These are phyloP conservation scores for Bassia scoparia DNA, from an alignment of 148 eudicot genomes.

Conservation along the genomic window DNA sequence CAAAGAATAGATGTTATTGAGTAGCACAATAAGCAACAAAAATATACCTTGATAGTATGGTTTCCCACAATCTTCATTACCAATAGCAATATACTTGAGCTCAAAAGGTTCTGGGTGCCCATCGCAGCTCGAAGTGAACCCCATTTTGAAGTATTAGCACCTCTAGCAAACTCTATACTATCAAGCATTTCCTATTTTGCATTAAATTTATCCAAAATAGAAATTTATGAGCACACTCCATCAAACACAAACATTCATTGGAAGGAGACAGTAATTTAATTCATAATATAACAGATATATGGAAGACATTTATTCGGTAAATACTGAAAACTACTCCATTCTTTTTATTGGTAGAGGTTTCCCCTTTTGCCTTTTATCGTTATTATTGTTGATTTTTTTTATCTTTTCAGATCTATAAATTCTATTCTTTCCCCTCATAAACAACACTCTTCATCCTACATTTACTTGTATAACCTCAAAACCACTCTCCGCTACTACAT, in stretches of 20 bases:
- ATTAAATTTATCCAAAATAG: constrained; percentile 21
- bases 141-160: constrained; percentile 61
- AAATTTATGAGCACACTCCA: constrained; percentile 2
- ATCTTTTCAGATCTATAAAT: too few relatives aligned
- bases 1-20: background rate
- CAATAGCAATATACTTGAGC: constrained; percentile 75
- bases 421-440: too few relatives aligned
- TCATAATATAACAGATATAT: background rate
- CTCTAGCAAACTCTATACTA: constrained; percentile 78
- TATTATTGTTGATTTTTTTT: too few relatives aligned
- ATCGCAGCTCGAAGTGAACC: constrained; percentile 69
- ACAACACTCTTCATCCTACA: too few relatives aligned
- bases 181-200: constrained; percentile 80
- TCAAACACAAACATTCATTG: background rate
- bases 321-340: too few relatives aligned
- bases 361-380: too few relatives aligned
- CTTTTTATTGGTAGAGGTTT: too few relatives aligned
- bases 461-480: too few relatives aligned
- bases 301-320: background rate
- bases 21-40: background rate
- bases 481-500: too few relatives aligned
- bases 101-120: constrained; percentile 81
- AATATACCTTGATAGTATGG: constrained; percentile 60
- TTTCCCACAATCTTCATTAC: constrained; percentile 80
- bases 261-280: constrained; percentile 4